A percentile compares a stretch with the other conserved stretches of the same genome.
These are phyloP conservation scores for Aspergillus nanangensis DNA, from an alignment of 495 filamentous ascomycete species.

Conservation along the genomic window DNA sequence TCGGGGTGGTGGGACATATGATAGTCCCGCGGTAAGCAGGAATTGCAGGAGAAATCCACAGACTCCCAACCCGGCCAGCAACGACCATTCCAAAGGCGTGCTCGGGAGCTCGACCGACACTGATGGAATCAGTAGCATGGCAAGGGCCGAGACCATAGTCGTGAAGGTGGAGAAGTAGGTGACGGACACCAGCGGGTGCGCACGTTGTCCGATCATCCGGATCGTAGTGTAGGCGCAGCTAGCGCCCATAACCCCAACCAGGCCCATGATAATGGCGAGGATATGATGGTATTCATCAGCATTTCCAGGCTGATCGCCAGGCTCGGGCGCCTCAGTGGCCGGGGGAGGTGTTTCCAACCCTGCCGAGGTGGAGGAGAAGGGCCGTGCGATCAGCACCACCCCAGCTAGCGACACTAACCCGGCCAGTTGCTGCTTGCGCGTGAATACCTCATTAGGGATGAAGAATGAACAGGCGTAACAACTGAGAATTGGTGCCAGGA, in stretches of 20 bases:
- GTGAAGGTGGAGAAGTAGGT: slow-evolving; percentile 78
- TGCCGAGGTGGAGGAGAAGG: slow-evolving; percentile 39
- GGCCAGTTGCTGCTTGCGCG: slow-evolving; percentile 69
- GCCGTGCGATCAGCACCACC: slow-evolving; percentile 81
- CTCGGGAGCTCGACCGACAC: slow-evolving; percentile 61
- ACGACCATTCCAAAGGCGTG: slow-evolving; percentile 59
- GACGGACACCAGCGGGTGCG: slow-evolving; percentile 80
- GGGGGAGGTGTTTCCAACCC: slow-evolving; percentile 3
- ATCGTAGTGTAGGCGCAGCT: slow-evolving; percentile 76
- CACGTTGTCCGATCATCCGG: slow-evolving; percentile 76
- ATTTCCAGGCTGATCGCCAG: slow-evolving; percentile 17
- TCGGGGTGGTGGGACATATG: slow-evolving; percentile 49
- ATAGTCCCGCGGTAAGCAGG: slow-evolving; percentile 75
- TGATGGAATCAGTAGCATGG: slow-evolving; percentile 53
- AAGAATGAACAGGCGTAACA: slow-evolving; percentile 79
- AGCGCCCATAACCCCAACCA: slow-evolving; percentile 77
- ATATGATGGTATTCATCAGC: slow-evolving; percentile 59
- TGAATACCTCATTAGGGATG: slow-evolving; percentile 71
- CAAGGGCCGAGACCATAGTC: slow-evolving; percentile 58
- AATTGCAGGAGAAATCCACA: slow-evolving; percentile 88
- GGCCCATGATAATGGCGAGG: slow-evolving; percentile 64
- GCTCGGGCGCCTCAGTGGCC: background rate
- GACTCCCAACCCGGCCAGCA: slow-evolving; percentile 64
- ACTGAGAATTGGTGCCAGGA: slow-evolving; percentile 77
- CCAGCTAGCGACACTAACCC: slow-evolving; percentile 72